Percentiles rank a stretch among this genome's conserved stretches.
phyloP scores from a whole-genome alignment of 2,329 filamentous ascomycete species.

The Dactylonectria estremocensis region DNA sequence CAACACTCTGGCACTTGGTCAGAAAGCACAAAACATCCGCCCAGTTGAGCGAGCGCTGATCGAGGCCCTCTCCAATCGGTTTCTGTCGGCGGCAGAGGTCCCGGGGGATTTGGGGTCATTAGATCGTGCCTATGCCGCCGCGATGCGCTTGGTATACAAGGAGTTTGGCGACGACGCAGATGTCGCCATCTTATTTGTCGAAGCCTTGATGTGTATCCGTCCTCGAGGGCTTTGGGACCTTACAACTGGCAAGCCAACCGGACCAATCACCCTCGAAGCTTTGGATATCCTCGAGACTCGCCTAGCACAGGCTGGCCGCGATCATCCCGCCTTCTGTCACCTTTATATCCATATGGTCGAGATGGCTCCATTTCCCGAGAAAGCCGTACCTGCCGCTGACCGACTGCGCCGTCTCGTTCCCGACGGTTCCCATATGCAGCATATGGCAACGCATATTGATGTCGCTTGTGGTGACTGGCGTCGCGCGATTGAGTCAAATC shows the following conservation, averaged over 20 bases:
- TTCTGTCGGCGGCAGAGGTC: conserved; percentile 63
- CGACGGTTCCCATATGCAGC: conserved; percentile 78
- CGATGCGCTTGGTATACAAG: conserved; percentile 55
- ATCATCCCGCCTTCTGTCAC: conserved; percentile 80
- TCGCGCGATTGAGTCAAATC: background rate
- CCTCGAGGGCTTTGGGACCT: background rate
- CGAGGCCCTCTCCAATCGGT: conserved; percentile 72
- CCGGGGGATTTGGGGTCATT: conserved; percentile 61
- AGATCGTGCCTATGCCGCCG: conserved; percentile 52
- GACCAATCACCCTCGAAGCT: conserved; percentile 63
- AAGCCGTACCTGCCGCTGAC: conserved; percentile 72
- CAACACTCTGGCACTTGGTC: conserved; percentile 45
- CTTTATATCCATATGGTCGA: conserved; percentile 84
- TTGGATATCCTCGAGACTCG: conserved; percentile 52
- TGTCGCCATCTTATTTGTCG: conserved; percentile 53
- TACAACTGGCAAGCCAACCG: background rate
- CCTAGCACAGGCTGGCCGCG: conserved; percentile 47
- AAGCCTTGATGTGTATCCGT: conserved; percentile 57
- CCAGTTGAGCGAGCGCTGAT: conserved; percentile 72
- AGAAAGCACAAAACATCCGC: conserved; percentile 27
- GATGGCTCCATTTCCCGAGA: conserved; percentile 77
- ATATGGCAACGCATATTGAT: conserved; percentile 85
- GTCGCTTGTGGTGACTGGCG: background rate
- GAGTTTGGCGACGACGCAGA: conserved; percentile 58
- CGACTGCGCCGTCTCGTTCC: conserved; percentile 75